Evolutionary conservation across 2,329 filamentous ascomycete species (phyloP).

Genomic region (Talaromyces sp.): DNA sequence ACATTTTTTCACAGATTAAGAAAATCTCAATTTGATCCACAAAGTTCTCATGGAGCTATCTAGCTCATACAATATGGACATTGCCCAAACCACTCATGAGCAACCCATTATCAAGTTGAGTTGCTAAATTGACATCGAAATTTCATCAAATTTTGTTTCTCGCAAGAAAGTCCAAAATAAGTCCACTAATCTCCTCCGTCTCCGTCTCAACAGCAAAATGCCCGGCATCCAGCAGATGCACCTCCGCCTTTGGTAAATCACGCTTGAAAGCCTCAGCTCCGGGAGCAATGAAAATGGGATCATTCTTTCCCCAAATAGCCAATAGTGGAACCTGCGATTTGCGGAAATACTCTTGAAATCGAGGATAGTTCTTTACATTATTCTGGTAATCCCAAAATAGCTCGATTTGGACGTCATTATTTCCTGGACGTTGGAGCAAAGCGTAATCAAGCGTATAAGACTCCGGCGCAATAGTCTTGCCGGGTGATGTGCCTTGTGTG

Average conservation of each 20-base stretch:
- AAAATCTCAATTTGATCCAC: neutral
- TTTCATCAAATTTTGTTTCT: conserved; percentile 3
- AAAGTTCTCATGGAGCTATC: neutral
- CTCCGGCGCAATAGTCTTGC: conserved; percentile 42
- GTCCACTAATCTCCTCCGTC: conserved; percentile 33
- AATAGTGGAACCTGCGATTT: conserved; percentile 52
- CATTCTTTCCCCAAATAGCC: conserved; percentile 58
- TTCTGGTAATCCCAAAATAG: conserved; percentile 57
- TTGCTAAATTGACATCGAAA: neutral
- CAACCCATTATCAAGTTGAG: neutral
- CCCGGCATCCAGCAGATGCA: conserved; percentile 53
- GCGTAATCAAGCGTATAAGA: conserved; percentile 52
- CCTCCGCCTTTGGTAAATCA: conserved; percentile 49
- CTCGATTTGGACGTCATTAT: conserved; percentile 54
- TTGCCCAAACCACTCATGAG: neutral
- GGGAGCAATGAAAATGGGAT: conserved; percentile 43
- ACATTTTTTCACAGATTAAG: neutral
- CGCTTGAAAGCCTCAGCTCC: conserved; percentile 55
- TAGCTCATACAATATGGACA: neutral
- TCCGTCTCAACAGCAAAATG: conserved; percentile 54
- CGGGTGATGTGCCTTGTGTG: conserved; percentile 37
- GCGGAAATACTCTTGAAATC: conserved; percentile 56
- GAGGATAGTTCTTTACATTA: conserved; percentile 54
- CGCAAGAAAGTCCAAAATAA: conserved; percentile 38
- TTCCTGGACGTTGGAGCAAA: conserved; percentile 49